Percentiles rank a stretch among this genome's conserved stretches.
These are phyloP conservation scores for Neurospora sp. DNA, from an alignment of 495 filamentous ascomycete species.

Conservation along the genomic window DNA sequence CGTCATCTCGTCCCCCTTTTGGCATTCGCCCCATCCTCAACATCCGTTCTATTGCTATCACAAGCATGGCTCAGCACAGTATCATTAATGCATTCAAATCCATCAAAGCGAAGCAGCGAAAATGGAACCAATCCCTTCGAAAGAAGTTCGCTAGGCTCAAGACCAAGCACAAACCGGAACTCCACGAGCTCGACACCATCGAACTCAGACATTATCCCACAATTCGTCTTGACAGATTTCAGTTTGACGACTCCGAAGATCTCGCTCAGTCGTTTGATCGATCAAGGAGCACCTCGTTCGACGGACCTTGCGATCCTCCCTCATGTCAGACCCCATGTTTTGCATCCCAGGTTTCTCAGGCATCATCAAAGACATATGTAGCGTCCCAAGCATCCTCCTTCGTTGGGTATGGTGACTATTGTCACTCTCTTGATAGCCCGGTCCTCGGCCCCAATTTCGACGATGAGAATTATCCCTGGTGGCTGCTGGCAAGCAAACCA, in stretches of 20 bases:
- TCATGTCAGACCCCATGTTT: neutral
- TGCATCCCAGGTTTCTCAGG: neutral
- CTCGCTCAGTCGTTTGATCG: neutral
- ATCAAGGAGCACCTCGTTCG: neutral
- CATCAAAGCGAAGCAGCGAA: neutral
- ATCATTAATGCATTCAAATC: neutral
- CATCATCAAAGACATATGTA: neutral
- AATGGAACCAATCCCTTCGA: neutral
- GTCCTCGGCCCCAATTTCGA: too few species aligned
- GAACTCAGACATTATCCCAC: neutral
- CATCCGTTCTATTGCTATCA: neutral
- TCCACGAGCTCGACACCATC: neutral
- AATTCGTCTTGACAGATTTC: neutral
- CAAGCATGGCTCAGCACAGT: neutral
- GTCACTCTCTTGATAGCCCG: too few species aligned
- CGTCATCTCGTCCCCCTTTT: neutral
- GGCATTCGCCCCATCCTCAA: neutral
- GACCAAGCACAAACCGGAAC: neutral
- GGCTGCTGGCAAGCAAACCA: too few species aligned
- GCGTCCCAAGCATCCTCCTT: too few species aligned
- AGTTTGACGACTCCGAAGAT: too few species aligned
- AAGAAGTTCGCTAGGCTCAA: neutral
- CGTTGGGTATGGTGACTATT: too few species aligned
- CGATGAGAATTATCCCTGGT: too few species aligned
- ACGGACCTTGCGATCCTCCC: neutral